Evolutionary conservation across 768 basidiomycete species (phyloP).

Genomic region (Suillus discolor): DNA sequence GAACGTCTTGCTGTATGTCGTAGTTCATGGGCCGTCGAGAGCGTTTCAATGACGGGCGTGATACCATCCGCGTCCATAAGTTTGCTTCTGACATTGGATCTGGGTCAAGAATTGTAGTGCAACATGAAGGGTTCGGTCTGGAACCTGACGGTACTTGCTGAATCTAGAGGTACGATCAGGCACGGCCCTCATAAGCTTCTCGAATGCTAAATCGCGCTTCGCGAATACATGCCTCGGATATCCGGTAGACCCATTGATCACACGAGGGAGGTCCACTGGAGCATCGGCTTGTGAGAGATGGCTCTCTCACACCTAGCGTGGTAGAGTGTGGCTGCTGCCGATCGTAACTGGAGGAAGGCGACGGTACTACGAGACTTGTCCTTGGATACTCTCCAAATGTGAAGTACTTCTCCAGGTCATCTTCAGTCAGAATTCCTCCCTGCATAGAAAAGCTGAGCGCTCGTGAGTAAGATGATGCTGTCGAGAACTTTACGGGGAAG

Average conservation of each 20-base stretch:
- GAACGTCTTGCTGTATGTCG: constrained; percentile 4
- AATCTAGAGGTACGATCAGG: constrained; percentile 4
- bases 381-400: neutral
- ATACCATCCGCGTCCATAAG: constrained; percentile 6
- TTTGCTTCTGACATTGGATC: constrained; percentile 4
- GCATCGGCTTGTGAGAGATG: neutral
- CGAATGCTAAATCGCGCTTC: neutral
- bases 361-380: neutral
- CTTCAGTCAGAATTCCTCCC: constrained; percentile 2
- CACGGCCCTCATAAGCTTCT: neutral
- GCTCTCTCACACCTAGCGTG: neutral
- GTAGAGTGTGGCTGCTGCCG: constrained; percentile 1
- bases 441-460: neutral
- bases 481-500: neutral
- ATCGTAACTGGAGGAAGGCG: neutral
- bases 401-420: constrained; percentile 6
- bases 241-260: constrained; percentile 1
- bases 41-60: constrained; percentile 1
- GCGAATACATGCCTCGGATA: neutral
- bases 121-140: neutral
- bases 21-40: neutral
- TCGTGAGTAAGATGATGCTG: neutral
- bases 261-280: neutral
- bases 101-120: neutral
- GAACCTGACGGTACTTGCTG: constrained; percentile 1